Evolutionary conservation across 352 stramenopile species (phyloP), one percentile per base, ranked within the genome.

Genomic region (Phytopythium aichiense): DNA sequence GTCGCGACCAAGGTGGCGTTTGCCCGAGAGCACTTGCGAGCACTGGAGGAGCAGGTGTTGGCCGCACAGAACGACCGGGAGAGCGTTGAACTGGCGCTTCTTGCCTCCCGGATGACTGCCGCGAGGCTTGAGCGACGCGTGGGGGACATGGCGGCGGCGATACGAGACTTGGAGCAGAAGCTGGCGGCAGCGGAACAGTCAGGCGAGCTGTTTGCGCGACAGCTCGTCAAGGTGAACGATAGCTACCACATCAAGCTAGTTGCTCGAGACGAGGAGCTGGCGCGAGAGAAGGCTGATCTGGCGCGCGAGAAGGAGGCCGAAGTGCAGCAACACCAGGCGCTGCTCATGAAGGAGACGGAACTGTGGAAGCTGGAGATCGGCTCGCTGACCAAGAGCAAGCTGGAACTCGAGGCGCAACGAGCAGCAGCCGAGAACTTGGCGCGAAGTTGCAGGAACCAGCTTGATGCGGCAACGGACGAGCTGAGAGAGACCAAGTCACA

Each of bases 301-400:
- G 30, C 37, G 3, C 69, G 65, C 23, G 66, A 77, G 18, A 77
- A 77, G 22, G 71, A 82, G 42, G 58, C 61, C 2, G 70, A 75
- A 33, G 30, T 84, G 12, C 58, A 73, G 38, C 65, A 74, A 0
- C 60, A 80, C 8, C 73, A 76, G 43, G 56, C 68, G 43, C 65
- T 68, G 8, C 77, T 74, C 54, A 64, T 63, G 3, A 66, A 71
- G 25, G 68, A 84, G 57, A 66, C 69, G 12, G 67, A 74, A 22
- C 53, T 72, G 15, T 77, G 76, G 63, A 78, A 82, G 57, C 60
- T 69, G 4, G 69, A 84, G 42, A 81, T 87, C 52, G 73, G 69
- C 45, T 46, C 63, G n/a, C 60, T 86, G 15, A 70, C 64, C 1
- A 81, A 81, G 57, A 66, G 67, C 18, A 71, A 77, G 40, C 64